Conservation (phyloP, 192 early-diverging fungal species). For the Lobosporangium transversale region DNA sequence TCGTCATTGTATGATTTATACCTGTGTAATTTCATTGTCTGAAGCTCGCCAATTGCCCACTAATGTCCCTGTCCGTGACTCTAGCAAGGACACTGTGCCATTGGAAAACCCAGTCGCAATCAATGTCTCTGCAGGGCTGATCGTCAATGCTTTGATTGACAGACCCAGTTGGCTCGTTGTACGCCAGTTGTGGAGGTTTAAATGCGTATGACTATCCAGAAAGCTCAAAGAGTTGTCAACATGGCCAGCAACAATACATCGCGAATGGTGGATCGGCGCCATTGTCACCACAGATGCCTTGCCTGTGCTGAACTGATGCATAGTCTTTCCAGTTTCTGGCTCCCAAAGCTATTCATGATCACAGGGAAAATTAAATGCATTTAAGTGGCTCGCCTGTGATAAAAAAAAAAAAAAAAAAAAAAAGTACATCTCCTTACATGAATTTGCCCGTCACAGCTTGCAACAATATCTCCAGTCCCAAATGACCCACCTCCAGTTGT, state of each 20-base stretch:
- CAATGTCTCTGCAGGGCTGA: constrained; percentile 60
- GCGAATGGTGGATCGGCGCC: constrained; percentile 60
- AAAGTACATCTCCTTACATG: constrained; percentile 68
- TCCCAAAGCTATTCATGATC: constrained; percentile 60
- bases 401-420: background rate
- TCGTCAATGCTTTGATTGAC: constrained; percentile 51
- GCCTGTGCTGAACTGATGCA: constrained; percentile 62
- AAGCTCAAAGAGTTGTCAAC: constrained; percentile 60
- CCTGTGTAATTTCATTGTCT: constrained; percentile 64
- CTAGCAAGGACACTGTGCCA: constrained; percentile 62
- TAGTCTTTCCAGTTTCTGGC: constrained; percentile 60
- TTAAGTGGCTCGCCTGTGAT: background rate
- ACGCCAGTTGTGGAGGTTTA: constrained; percentile 35
- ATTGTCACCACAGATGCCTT: constrained; percentile 57
- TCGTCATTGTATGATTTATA: constrained; percentile 15
- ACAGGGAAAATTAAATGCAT: background rate
- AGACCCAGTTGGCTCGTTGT: constrained; percentile 28
- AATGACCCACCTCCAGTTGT: constrained; percentile 55
- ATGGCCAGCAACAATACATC: constrained; percentile 60
- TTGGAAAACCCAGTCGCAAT: constrained; percentile 65
- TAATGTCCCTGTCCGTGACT: constrained; percentile 63
- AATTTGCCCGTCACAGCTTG: constrained; percentile 68
- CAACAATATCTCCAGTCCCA: constrained; percentile 58
- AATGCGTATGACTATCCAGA: constrained; percentile 40
- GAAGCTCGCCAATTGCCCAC: constrained; percentile 67